These are phyloP conservation scores for Trapa incisa DNA, from an alignment of 345 rosid species.

Conservation along the genomic window DNA sequence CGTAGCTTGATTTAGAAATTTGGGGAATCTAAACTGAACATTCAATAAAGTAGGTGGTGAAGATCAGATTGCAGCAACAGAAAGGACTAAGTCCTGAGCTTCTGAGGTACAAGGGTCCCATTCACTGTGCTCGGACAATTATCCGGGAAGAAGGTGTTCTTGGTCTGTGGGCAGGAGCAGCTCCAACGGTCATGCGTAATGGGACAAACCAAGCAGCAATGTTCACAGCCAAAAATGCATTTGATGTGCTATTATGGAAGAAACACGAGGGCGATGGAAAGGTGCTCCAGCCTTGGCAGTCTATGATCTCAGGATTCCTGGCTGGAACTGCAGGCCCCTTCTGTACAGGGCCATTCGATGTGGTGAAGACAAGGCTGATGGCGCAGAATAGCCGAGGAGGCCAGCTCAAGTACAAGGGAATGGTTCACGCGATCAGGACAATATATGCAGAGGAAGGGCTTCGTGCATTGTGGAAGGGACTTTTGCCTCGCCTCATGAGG, in stretches of 20 bases:
- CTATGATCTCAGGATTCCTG: conserved; percentile 90
- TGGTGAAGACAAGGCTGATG: conserved; percentile 93
- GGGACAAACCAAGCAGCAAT: conserved; percentile 96
- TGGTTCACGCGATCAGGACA: conserved; percentile 80
- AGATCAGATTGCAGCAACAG: conserved; percentile 91
- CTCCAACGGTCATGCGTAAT: conserved; percentile 93
- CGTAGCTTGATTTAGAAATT: not conserved
- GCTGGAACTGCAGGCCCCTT: conserved; percentile 92
- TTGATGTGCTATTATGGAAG: conserved; percentile 75
- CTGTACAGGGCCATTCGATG: conserved; percentile 95
- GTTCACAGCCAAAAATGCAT: conserved; percentile 84
- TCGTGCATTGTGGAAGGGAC: conserved; percentile 77
- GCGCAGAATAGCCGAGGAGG: conserved; percentile 63
- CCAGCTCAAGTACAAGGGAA: conserved; percentile 68
- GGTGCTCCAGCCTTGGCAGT: conserved; percentile 84
- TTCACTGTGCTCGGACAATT: conserved; percentile 68
- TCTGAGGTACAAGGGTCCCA: conserved; percentile 81
- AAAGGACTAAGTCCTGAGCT: conserved; percentile 71
- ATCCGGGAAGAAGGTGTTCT: conserved; percentile 56
- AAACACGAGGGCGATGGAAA: conserved; percentile 90
- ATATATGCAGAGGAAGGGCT: conserved; percentile 80
- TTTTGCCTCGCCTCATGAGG: conserved; percentile 91
- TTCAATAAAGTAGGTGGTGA: conserved; percentile 51
- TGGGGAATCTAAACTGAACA: not conserved
- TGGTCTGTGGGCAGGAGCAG: conserved; percentile 95